A percentile compares a stretch with the other conserved stretches of the same genome.
Conservation (phyloP, 108 stramenopile genomes). For the Cyclotella sp. region DNA sequence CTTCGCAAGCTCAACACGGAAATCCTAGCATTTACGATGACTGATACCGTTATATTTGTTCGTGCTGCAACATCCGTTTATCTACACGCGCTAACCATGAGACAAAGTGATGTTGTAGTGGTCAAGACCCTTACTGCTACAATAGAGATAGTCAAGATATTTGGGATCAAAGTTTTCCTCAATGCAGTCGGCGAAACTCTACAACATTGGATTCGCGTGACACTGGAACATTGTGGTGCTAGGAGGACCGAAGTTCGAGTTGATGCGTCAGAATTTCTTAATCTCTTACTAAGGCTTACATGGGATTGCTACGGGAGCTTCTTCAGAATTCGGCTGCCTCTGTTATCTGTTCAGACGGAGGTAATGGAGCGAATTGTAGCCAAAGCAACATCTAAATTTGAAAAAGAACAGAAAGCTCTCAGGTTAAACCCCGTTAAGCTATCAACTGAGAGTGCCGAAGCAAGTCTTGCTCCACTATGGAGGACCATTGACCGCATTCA, state of each 20-base stretch:
- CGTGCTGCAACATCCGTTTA: conserved; percentile 85
- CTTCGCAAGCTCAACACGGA: conserved; percentile 16
- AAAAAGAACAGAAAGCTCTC: conserved; percentile 69
- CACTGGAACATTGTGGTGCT: conserved; percentile 87
- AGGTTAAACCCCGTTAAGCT: conserved; percentile 59
- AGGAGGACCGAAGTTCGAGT: conserved; percentile 82
- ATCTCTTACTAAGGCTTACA: conserved; percentile 82
- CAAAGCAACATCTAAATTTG: conserved; percentile 72
- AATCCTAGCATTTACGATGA: conserved; percentile 53
- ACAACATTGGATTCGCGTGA: conserved; percentile 90
- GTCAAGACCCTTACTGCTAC: conserved; percentile 73
- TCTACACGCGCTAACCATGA: conserved; percentile 72
- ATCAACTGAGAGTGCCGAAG: conserved; percentile 83
- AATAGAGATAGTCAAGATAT: conserved; percentile 85
- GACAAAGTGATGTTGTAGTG: conserved; percentile 77
- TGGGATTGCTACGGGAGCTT: conserved; percentile 89
- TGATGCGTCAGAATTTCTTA: conserved; percentile 83
- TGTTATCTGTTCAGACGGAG: conserved; percentile 86
- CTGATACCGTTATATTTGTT: conserved; percentile 84
- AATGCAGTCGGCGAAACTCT: conserved; percentile 87
- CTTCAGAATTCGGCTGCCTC: conserved; percentile 75
- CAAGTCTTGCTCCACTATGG: conserved; percentile 84
- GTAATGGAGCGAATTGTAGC: conserved; percentile 91
- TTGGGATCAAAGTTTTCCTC: conserved; percentile 87
- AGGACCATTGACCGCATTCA: conserved; percentile 87